Base-by-base conservation (phyloP, 2,329 filamentous ascomycete species). In the Neofusicoccum umdonicola region DNA sequence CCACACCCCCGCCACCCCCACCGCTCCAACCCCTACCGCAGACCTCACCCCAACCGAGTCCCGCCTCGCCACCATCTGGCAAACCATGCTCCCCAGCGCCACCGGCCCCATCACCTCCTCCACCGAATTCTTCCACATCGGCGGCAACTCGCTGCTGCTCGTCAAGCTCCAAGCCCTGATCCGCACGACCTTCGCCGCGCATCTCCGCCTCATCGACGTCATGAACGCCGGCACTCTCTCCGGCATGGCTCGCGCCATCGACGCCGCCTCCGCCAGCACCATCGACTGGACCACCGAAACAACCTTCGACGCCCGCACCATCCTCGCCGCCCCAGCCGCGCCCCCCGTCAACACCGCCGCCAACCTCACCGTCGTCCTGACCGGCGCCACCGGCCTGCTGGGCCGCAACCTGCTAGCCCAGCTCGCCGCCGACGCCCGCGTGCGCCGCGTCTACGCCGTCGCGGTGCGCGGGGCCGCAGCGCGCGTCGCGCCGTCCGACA, bases 361-460 rank as follows among this genome's bases (percentile, higher is more conserved):
- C 31, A 37, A 56, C 44, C 17, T 41, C 7, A 48, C 27, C n/a
- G 11, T 69, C 51, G 3, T 69, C 11, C 17, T 71, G 1, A 71
- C 69, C 11, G 69, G 69, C 7, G 64, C 66, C 12, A 69, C 68
- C 11, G 68, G 68, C 5, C 65, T 54, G 62, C 52, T 71, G 2
- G 68, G 66, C 1, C 13, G 22, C 5, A 12, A 62, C 19, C 4
- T 69, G 35, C 51, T 71, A 4, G 54, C 66, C 3, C 66, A 70
- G 1, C 75, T 86, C 0, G 58, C 78, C 0, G 65, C 70, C 3
- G 62, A 77, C 4, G 42, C 68, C 0, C 58, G 63, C 0, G 73
- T 85, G 11, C 19, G 34, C 9, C 11, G 5, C n/a, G 12, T 61
- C 2, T 78, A 83, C 68, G 83, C 81, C 66, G 47, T 85, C 12